These are phyloP conservation scores for Colletotrichum echinochloae DNA, from an alignment of 2,329 filamentous ascomycete genomes.

Conservation along the genomic window DNA sequence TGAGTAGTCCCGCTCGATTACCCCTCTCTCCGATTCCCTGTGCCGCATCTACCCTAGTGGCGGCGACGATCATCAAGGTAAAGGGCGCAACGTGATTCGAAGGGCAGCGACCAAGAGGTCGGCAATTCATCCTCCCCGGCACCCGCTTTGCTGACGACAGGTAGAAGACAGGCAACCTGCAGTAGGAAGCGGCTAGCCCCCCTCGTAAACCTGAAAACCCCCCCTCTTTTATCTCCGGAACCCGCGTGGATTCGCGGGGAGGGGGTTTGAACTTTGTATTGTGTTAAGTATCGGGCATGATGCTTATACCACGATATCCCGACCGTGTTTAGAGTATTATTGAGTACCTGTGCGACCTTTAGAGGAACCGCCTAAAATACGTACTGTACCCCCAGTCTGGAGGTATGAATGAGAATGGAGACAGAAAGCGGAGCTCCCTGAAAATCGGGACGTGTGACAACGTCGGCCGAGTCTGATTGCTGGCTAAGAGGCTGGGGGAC, in stretches of 20 bases:
- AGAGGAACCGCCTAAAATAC: no score
- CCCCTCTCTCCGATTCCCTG: neutral
- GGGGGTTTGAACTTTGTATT: neutral
- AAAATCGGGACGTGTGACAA: neutral
- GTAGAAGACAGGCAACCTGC: neutral
- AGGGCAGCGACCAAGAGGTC: neutral
- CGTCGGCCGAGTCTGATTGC: neutral
- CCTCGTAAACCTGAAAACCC: neutral
- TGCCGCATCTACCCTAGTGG: conserved; percentile 31
- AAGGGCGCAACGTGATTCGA: conserved; percentile 26
- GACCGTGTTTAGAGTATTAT: no score
- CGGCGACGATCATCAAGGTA: conserved; percentile 22
- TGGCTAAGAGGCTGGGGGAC: neutral
- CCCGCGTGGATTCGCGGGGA: neutral
- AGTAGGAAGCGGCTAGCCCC: neutral
- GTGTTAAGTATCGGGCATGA: neutral
- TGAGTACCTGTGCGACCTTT: no score
- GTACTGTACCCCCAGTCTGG: neutral
- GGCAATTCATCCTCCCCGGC: conserved; percentile 2
- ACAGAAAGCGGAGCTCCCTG: no score
- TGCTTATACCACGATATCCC: no score
- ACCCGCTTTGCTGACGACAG: conserved; percentile 3
- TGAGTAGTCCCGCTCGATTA: conserved; percentile 4
- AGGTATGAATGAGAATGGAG: neutral
- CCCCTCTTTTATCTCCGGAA: conserved; percentile 9